Percentiles rank a stretch among this genome's conserved stretches.
Evolutionary conservation across 1,139 yeast genomes (phyloP).

Genomic region (Meyerozyma sp.): DNA sequence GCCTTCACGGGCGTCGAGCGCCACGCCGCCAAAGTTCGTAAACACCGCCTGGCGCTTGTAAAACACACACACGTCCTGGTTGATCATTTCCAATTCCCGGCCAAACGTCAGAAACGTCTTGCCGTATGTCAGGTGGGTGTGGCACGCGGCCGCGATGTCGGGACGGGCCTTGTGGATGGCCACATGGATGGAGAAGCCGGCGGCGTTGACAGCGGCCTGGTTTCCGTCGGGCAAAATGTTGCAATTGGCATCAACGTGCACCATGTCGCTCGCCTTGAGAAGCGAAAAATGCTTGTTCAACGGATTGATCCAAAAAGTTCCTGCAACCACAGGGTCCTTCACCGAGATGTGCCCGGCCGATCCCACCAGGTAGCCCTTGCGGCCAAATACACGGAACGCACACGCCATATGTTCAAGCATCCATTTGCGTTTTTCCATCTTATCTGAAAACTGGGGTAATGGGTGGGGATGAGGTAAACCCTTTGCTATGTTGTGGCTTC

Average conservation of each 20-base stretch:
- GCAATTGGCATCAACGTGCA: constrained; percentile 69
- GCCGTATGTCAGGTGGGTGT: constrained; percentile 70
- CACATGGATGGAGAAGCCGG: constrained; percentile 78
- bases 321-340: constrained; percentile 68
- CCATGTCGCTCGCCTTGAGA: constrained; percentile 68
- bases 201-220: constrained; percentile 64
- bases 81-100: constrained; percentile 67
- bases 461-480: constrained; percentile 46
- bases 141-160: constrained; percentile 78
- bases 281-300: constrained; percentile 67
- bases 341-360: constrained; percentile 78
- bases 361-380: constrained; percentile 73
- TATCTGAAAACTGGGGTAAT: constrained; percentile 48
- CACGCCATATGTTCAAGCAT: constrained; percentile 74
- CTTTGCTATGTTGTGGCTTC: constrained; percentile 36
- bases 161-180: constrained; percentile 75
- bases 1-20: constrained; percentile 71
- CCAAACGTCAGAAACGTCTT: constrained; percentile 74
- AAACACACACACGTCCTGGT: constrained; percentile 70
- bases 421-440: constrained; percentile 53
- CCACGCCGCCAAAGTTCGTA: constrained; percentile 73
- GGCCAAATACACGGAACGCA: constrained; percentile 72
- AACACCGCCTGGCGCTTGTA: constrained; percentile 66
- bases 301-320: constrained; percentile 79
- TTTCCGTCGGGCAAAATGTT: constrained; percentile 63